phyloP scores from a whole-genome alignment of 2,329 filamentous ascomycete species.

The Phaeophleospora eucalypticola region DNA sequence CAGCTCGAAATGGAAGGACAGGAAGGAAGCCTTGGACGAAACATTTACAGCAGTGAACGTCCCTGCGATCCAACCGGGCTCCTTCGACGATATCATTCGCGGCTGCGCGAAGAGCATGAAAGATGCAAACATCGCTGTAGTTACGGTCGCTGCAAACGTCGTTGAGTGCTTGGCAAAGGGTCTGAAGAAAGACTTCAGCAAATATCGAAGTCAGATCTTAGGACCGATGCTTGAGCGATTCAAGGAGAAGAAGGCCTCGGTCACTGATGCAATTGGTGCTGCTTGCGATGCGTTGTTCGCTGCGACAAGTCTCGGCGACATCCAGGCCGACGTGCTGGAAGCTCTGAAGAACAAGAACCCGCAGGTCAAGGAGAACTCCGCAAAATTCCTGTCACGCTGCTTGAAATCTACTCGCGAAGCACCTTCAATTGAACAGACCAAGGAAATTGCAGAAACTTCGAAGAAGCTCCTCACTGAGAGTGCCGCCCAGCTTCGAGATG shows the following conservation, averaged over 20 bases:
- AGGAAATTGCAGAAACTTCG: conserved; percentile 76
- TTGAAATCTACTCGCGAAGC: conserved; percentile 78
- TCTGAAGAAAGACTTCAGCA: conserved; percentile 70
- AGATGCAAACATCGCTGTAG: conserved; percentile 93
- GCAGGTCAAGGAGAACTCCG: conserved; percentile 91
- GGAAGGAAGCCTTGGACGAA: conserved; percentile 88
- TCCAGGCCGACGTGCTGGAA: conserved; percentile 82
- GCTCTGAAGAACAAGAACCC: conserved; percentile 93
- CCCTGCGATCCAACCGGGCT: conserved; percentile 84
- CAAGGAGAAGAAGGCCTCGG: conserved; percentile 92
- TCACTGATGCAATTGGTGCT: conserved; percentile 80
- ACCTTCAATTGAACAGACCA: conserved; percentile 78
- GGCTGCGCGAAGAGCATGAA: conserved; percentile 96
- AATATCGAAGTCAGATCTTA: conserved; percentile 77
- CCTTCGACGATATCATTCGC: conserved; percentile 78
- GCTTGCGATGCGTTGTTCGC: conserved; percentile 71
- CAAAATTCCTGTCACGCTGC: conserved; percentile 87
- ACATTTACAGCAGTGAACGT: conserved; percentile 74
- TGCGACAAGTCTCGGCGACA: conserved; percentile 71
- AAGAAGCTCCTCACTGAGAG: conserved; percentile 91
- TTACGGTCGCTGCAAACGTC: conserved; percentile 88
- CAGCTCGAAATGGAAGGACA: conserved; percentile 97
- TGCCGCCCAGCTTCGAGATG: conserved; percentile 77
- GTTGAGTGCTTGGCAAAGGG: conserved; percentile 86
- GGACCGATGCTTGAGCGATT: conserved; percentile 88